Evolutionary conservation across 1,139 yeast genomes (phyloP), one percentile per base, ranked within the genome.

Genomic region (Yamadazyma spencermartinsiae): DNA sequence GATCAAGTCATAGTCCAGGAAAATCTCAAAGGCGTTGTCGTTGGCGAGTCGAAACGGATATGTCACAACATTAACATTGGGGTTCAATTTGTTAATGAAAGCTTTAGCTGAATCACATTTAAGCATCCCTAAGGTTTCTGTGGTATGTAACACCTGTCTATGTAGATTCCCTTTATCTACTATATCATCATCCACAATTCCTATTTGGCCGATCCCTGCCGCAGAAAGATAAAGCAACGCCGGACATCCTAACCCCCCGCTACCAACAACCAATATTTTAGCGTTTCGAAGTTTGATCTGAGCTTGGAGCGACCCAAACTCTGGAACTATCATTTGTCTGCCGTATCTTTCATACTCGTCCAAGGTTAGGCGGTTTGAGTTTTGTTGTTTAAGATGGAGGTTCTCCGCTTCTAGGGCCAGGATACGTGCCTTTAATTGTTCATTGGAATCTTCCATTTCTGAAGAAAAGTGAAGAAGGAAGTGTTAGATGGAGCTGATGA

Each of bases 161-260:
- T 92, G 98, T 39, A 92, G 63, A 56, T 94, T 94, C 9, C 96
- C 85, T 1, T 68, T 63, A 48, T 90, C 98, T 0, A 94, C 97
- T 0, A 61, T 58, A 60, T 94, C 99, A 52, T 81, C 79, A 61
- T 94, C 99, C 1, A 89, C 82, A 14, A 94, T 85, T 4, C 97
- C 97, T 19, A 92, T 70, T 2, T 65, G 61, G 1, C 98, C 98
- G 3, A 92, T 66, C 2, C 99, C 98, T 0, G 96, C 86, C 0
- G 95, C 96, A 0, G 84, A 81, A 3, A 94, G 64, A 55, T 94
- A 94, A 28, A 86, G 74, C 35, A 92, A 61, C 0, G 95, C 95
- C 1, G 98, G 98, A 49, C 95, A 85, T 0, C 98, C 98, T 9
- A 94, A 70, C 0, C 99, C 99, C 10, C 98, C 99, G 0, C 97